Evolutionary conservation across 257 asterid species (phyloP).

Genomic region (Forsythia viridissima): DNA sequence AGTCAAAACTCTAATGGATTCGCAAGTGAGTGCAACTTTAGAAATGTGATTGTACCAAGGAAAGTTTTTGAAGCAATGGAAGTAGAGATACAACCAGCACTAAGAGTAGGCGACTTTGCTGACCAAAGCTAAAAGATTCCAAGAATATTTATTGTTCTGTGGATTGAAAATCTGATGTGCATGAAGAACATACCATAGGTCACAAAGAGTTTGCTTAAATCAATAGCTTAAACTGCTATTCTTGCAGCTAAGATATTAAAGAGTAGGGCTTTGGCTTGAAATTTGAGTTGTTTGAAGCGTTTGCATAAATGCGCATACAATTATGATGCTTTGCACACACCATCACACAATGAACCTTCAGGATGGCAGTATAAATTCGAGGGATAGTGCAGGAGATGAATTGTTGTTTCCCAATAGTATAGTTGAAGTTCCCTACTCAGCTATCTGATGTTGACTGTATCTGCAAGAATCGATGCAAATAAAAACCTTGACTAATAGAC

Average conservation of each 20-base stretch:
- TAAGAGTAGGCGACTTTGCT: no score
- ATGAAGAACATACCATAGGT: not conserved
- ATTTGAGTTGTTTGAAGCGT: conserved; percentile 10
- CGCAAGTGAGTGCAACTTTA: not conserved
- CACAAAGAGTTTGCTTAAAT: not conserved
- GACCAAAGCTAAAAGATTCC: no score
- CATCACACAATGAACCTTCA: not conserved
- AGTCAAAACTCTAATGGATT: not conserved
- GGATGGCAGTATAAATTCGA: not conserved
- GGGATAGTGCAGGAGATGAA: not conserved
- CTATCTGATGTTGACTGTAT: not conserved
- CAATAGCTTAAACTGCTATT: not conserved
- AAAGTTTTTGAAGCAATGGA: not conserved
- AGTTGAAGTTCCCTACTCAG: not conserved
- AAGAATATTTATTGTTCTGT: not conserved
- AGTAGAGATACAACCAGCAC: not conserved
- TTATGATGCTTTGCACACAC: not conserved
- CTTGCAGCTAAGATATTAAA: conserved; percentile 1
- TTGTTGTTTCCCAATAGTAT: not conserved
- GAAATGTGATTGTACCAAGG: not conserved
- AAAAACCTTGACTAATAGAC: no score
- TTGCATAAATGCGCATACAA: not conserved
- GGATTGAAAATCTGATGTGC: not conserved
- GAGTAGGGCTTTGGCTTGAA: not conserved
- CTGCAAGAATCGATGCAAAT: not conserved